Evolutionary conservation across 495 filamentous ascomycete species (phyloP).

Genomic region (Neurospora sp.): DNA sequence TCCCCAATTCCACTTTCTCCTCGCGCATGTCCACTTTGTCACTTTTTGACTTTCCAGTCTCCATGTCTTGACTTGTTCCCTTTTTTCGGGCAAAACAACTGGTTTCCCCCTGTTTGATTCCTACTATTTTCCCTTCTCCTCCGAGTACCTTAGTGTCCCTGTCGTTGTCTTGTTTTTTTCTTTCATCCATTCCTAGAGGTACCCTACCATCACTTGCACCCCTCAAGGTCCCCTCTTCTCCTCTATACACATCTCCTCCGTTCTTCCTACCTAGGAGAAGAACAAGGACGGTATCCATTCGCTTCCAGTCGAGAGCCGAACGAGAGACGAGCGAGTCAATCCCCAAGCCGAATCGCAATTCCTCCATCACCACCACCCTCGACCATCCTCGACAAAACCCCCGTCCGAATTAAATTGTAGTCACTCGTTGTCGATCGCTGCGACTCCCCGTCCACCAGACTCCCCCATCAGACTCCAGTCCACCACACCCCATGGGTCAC

Average conservation of each 20-base stretch:
- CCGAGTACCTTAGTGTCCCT: neutral
- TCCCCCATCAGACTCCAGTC: neutral
- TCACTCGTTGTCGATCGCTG: neutral
- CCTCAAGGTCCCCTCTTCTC: neutral
- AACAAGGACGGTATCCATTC: neutral
- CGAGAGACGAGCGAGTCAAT: neutral
- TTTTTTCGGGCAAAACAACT: conserved; percentile 12
- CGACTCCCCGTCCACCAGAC: neutral
- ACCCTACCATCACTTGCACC: neutral
- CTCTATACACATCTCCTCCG: neutral
- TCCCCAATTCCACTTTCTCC: conserved; percentile 5
- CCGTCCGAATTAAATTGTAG: neutral
- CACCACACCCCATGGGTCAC: neutral
- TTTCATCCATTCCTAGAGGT: neutral
- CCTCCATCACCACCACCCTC: neutral
- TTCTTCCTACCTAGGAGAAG: neutral
- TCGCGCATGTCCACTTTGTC: conserved; percentile 1
- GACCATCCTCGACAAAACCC: neutral
- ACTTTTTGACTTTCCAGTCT: conserved; percentile 10
- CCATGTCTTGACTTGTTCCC: conserved; percentile 8
- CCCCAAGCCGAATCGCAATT: neutral
- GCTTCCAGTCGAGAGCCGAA: neutral
- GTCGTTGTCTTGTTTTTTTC: neutral
- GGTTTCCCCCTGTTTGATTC: neutral
- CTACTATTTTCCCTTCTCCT: neutral